These are phyloP conservation scores for Cladosporium sp. DNA, from an alignment of 2,329 filamentous ascomycete species.

Conservation along the genomic window DNA sequence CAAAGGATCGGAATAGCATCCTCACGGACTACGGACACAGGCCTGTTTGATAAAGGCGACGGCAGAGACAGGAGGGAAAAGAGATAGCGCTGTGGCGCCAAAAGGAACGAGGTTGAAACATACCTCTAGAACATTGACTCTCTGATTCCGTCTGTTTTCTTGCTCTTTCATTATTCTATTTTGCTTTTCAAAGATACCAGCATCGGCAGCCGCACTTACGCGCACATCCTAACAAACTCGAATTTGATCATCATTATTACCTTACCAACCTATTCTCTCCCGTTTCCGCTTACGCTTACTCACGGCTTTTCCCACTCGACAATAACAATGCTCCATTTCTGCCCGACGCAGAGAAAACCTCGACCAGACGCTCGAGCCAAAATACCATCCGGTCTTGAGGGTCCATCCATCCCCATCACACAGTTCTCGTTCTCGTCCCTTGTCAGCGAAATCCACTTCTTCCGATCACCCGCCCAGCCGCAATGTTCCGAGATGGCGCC, in stretches of 20 bases:
- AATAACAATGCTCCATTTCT: too few species aligned
- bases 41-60: not conserved
- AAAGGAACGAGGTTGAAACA: not conserved
- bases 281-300: not conserved
- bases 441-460: not conserved
- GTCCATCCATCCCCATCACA: too few species aligned
- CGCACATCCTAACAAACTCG: not conserved
- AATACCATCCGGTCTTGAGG: too few species aligned
- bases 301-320: not conserved
- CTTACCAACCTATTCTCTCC: not conserved
- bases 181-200: conserved; percentile 7
- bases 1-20: conserved; percentile 10
- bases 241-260: not conserved
- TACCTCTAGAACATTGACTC: not conserved
- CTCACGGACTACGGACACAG: conserved; percentile 8
- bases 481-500: not conserved
- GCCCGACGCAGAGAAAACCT: too few species aligned
- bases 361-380: too few species aligned
- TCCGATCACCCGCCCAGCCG: not conserved
- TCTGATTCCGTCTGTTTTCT: not conserved
- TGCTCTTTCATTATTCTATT: not conserved
- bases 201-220: not conserved
- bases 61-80: conserved; percentile 3
- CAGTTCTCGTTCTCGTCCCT: not conserved
- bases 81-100: not conserved